Percentiles rank a stretch among this genome's conserved stretches.
Evolutionary conservation across 352 stramenopile genomes (phyloP).

Genomic region (Globisporangium okanoganense): DNA sequence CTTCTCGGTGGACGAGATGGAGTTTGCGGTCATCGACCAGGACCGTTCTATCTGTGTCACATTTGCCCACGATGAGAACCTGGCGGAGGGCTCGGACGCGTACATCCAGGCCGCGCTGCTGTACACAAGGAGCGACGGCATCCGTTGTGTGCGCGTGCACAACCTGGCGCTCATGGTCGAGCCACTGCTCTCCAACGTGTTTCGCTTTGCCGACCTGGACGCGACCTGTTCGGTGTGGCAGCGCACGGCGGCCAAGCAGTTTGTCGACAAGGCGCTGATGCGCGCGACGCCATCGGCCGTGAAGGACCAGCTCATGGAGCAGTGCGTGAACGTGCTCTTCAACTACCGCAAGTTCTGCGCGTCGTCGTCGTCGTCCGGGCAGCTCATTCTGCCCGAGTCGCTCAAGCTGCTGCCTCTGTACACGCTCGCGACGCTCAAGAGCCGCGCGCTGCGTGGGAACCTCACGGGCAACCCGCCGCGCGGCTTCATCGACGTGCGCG

Average conservation of each 20-base stretch:
- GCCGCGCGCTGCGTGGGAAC: constrained; percentile 80
- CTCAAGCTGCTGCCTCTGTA: constrained; percentile 90
- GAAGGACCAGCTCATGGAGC: constrained; percentile 78
- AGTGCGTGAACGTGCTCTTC: constrained; percentile 86
- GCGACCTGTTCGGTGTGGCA: constrained; percentile 86
- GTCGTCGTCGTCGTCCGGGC: constrained; percentile 83
- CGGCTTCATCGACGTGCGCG: constrained; percentile 81
- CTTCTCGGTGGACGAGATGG: constrained; percentile 79
- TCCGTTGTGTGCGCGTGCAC: constrained; percentile 89
- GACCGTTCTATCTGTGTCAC: constrained; percentile 84
- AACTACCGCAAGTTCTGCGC: constrained; percentile 92
- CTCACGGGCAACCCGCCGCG: constrained; percentile 71
- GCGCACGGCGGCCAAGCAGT: constrained; percentile 68
- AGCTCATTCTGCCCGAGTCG: constrained; percentile 91
- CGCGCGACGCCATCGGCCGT: constrained; percentile 65
- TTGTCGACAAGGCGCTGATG: constrained; percentile 82
- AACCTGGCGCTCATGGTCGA: constrained; percentile 84
- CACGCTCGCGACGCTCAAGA: constrained; percentile 86
- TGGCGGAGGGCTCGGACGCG: constrained; percentile 65
- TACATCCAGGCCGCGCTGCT: constrained; percentile 89
- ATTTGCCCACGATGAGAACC: constrained; percentile 84
- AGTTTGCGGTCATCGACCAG: constrained; percentile 86
- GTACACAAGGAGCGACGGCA: constrained; percentile 81
- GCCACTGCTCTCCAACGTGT: constrained; percentile 80
- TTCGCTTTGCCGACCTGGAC: constrained; percentile 86